Base-by-base conservation (phyloP, 768 basidiomycete species). In the Porphyrellus cyaneotinctus region DNA sequence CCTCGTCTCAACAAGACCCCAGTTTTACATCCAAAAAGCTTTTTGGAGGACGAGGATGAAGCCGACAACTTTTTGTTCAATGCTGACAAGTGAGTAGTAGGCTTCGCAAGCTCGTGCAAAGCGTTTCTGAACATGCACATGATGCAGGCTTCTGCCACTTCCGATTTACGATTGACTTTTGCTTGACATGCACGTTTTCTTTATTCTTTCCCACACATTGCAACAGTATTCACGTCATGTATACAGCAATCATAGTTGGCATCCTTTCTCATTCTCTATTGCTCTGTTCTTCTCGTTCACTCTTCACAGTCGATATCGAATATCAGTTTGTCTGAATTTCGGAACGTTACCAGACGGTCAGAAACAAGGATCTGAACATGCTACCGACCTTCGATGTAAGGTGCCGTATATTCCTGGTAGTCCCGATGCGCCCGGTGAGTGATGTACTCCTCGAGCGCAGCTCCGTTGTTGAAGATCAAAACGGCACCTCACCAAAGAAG, bases 11-110 rank as follows among this genome's bases (percentile, higher is more conserved):
- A 7, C 42, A 23, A 4, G 42, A 11, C 15, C 10, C n/a, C 35
- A 95, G 95, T 97, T 35, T 49, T 91, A 12, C 89, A 89, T 71
- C 85, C 95, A 2, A 88, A 77, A 15, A 82, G 84, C 12, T 97
- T 97, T 74, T 64, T 98, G 54, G 95, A 97, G 69, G 88, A 83
- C n/a, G 95, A 97, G 70, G 92, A 95, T 64, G 76, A 83, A 1
- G 85, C 88, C 7, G 87, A 95, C 58, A 97, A 98, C 67, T 95
- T 97, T 74, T 72, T 97, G 54, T 95, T 95, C 72, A 91, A 89
- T 63, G 82, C 91, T 26, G 94, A 95, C 64, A 78, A 80, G 88
- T 86, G 57, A 53, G 78, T 66, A 28, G 11, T 9, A 28, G 28
- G 11, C 12, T 41, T 37, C 30, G 38, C 32, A 32, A 15, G 15